These are phyloP conservation scores for Yamadazyma diospyri DNA, from an alignment of 1,139 yeast genomes.

Conservation along the genomic window DNA sequence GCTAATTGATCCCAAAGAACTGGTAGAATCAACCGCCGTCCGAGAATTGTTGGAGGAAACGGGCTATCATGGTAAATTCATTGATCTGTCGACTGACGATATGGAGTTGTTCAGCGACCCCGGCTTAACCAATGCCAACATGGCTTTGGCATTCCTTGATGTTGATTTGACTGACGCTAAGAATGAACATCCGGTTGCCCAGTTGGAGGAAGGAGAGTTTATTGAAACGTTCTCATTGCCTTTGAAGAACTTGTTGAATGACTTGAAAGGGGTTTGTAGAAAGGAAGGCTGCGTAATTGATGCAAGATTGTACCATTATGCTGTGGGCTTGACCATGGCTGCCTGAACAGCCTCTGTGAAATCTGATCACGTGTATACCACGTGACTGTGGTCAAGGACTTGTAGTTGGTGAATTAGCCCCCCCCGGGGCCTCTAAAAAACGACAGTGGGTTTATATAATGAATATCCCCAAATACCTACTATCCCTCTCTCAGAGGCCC, in stretches of 20 bases:
- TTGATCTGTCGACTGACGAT: constrained; percentile 45
- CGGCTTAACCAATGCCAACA: constrained; percentile 88
- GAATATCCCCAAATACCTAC: too few species aligned
- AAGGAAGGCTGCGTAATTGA: constrained; percentile 73
- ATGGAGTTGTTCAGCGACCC: constrained; percentile 76
- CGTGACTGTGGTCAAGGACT: too few species aligned
- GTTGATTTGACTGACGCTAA: constrained; percentile 66
- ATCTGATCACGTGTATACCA: too few species aligned
- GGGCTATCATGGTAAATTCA: constrained; percentile 70
- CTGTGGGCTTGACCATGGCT: constrained; percentile 52
- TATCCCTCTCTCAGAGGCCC: too few species aligned
- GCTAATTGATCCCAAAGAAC: constrained; percentile 78
- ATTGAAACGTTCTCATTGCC: constrained; percentile 79
- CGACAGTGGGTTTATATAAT: too few species aligned
- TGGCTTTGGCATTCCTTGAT: constrained; percentile 74
- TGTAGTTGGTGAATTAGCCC: too few species aligned
- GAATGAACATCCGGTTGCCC: constrained; percentile 65
- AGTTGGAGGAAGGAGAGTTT: constrained; percentile 85
- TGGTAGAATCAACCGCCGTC: constrained; percentile 73
- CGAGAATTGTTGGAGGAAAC: constrained; percentile 91
- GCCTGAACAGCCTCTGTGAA: too few species aligned
- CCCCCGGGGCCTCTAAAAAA: too few species aligned
- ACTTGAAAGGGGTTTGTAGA: constrained; percentile 45
- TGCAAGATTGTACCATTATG: constrained; percentile 82
- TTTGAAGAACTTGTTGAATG: constrained; percentile 52